Percentiles rank a stretch among this genome's conserved stretches.
Evolutionary conservation across 345 rosid species (phyloP).

Genomic region (Tarenaya hassleriana): DNA sequence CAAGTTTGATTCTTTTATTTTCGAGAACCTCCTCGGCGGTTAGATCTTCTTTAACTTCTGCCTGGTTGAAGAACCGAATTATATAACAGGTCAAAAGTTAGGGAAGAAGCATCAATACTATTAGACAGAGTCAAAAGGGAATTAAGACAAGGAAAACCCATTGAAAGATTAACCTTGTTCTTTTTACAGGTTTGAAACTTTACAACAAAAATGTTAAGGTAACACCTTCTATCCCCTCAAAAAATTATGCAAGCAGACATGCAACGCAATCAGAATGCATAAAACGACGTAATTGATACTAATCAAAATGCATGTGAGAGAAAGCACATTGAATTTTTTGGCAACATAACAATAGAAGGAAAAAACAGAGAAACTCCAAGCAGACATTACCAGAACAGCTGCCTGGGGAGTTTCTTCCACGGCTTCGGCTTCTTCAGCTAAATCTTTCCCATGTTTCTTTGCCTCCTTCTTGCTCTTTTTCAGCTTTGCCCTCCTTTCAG

Average conservation of each 20-base stretch:
- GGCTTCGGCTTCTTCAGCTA: constrained; percentile 41
- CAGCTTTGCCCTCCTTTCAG: constrained; percentile 72
- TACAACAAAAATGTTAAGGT: constrained; percentile 1
- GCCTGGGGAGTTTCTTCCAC: constrained; percentile 55
- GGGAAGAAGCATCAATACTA: not conserved
- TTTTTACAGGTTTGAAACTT: constrained; percentile 2
- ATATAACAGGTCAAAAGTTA: constrained; percentile 1
- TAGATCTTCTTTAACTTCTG: constrained; percentile 84
- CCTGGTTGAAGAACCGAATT: constrained; percentile 37
- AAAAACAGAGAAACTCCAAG: constrained; percentile 11
- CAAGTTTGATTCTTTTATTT: constrained; percentile 59
- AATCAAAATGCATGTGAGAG: constrained; percentile 2
- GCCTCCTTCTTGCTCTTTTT: constrained; percentile 76
- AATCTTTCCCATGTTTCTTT: constrained; percentile 53
- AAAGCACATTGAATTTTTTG: constrained; percentile 5
- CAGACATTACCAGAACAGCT: constrained; percentile 61
- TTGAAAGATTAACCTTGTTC: not conserved
- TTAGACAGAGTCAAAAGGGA: not conserved
- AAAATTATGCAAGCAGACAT: no score
- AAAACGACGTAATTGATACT: constrained; percentile 8
- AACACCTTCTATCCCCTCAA: no score
- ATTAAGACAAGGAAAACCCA: constrained; percentile 4
- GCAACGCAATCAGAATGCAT: no score
- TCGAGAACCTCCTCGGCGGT: constrained; percentile 70
- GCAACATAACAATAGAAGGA: not conserved